phyloP scores from a whole-genome alignment of 306 rosid genomes.

The Myrica gale region DNA sequence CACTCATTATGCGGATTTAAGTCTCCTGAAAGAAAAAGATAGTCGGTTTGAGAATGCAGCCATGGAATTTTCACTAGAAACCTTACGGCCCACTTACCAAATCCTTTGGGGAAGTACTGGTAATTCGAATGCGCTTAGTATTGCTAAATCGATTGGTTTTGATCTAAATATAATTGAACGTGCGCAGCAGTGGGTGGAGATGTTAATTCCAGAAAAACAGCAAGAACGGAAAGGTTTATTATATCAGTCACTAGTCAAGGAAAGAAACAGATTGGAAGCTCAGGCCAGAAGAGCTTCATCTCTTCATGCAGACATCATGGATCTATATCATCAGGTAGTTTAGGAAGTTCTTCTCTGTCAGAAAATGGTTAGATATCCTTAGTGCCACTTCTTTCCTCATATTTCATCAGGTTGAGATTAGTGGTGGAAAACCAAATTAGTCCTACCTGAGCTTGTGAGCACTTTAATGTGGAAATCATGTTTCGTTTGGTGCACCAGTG shows the following conservation, averaged over 20 bases:
- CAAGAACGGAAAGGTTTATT: slow-evolving; percentile 75
- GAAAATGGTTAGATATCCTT: slow-evolving; percentile 23
- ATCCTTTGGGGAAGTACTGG: slow-evolving; percentile 90
- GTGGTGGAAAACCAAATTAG: background rate
- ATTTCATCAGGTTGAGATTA: slow-evolving; percentile 4
- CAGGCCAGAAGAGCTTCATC: slow-evolving; percentile 64
- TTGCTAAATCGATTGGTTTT: slow-evolving; percentile 82
- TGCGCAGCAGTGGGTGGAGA: slow-evolving; percentile 70
- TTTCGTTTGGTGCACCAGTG: background rate
- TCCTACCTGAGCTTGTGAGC: background rate
- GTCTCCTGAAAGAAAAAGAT: slow-evolving; percentile 70
- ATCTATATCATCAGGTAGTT: slow-evolving; percentile 68
- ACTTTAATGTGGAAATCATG: background rate
- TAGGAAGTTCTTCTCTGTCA: slow-evolving; percentile 16
- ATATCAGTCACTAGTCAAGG: slow-evolving; percentile 63
- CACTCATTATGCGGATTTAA: slow-evolving; percentile 90
- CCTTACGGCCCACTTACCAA: slow-evolving; percentile 77
- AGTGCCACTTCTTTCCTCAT: slow-evolving; percentile 23
- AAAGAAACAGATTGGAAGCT: slow-evolving; percentile 67
- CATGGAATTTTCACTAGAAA: slow-evolving; percentile 76
- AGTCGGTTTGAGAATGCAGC: slow-evolving; percentile 80
- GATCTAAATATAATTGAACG: slow-evolving; percentile 54
- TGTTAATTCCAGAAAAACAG: slow-evolving; percentile 78
- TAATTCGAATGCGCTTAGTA: slow-evolving; percentile 81
- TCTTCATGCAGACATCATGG: slow-evolving; percentile 57